Conservation (phyloP, 1,284 basidiomycete species). For the Porogramme epimiltina region DNA sequence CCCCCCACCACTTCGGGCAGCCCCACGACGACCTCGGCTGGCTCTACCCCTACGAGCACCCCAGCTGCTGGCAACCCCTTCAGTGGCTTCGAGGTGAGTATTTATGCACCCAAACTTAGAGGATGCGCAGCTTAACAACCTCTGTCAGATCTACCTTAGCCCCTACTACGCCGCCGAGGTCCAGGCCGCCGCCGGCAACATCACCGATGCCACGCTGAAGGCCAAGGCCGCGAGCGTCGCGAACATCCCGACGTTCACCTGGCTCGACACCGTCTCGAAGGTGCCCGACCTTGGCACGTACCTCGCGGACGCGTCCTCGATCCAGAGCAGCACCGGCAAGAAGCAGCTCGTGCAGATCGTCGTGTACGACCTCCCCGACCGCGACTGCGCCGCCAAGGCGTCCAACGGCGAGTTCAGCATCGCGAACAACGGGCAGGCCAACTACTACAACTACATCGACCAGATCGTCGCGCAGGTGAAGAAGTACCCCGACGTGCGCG, state of each 20-base stretch:
- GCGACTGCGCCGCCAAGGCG: constrained; percentile 64
- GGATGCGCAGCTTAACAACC: neutral
- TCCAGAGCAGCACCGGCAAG: constrained; percentile 44
- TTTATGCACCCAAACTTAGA: neutral
- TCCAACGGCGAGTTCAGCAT: constrained; percentile 69
- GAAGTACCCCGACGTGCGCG: constrained; percentile 58
- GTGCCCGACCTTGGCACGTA: constrained; percentile 52
- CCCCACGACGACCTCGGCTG: constrained; percentile 25
- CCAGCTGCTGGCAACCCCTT: constrained; percentile 56
- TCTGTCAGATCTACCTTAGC: constrained; percentile 45
- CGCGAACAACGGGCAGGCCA: constrained; percentile 53
- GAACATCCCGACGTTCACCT: constrained; percentile 60
- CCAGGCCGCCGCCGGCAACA: constrained; percentile 46
- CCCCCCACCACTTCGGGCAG: constrained; percentile 16
- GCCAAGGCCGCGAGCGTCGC: constrained; percentile 54
- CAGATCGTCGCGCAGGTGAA: constrained; percentile 58
- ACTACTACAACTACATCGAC: constrained; percentile 65
- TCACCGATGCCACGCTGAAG: constrained; percentile 48
- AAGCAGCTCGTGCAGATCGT: constrained; percentile 63
- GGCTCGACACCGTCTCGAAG: constrained; percentile 60
- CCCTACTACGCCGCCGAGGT: constrained; percentile 58
- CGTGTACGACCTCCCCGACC: constrained; percentile 62
- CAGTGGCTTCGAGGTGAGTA: constrained; percentile 44
- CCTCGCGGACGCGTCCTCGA: constrained; percentile 50
- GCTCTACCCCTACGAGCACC: constrained; percentile 26